phyloP scores from a whole-genome alignment of 1,284 basidiomycete species.

The Moesziomyces parantarcticus region DNA sequence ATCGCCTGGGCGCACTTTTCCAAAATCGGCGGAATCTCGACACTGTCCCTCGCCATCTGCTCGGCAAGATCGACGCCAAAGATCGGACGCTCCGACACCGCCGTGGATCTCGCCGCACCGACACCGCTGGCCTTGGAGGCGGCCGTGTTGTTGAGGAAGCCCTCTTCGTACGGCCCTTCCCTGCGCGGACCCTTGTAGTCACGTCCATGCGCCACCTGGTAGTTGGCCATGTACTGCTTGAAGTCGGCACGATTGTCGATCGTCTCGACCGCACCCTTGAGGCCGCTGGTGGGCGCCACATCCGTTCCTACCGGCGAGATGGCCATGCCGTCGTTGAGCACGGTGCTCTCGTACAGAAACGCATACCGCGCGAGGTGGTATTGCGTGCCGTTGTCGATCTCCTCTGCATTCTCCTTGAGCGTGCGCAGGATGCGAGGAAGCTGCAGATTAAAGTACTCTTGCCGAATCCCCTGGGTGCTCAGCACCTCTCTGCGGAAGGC shows the following conservation, averaged over 20 bases:
- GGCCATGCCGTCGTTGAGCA: conserved; percentile 86
- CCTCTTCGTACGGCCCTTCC: conserved; percentile 68
- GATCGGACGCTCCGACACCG: conserved; percentile 71
- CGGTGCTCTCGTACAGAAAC: conserved; percentile 89
- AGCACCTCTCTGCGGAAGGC: conserved; percentile 89
- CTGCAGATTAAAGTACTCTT: conserved; percentile 96
- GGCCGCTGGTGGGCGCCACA: conserved; percentile 70
- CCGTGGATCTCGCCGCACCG: conserved; percentile 8
- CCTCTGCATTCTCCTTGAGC: conserved; percentile 95
- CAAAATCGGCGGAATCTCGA: conserved; percentile 88
- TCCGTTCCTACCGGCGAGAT: conserved; percentile 76
- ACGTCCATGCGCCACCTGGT: conserved; percentile 81
- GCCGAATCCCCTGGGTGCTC: conserved; percentile 86
- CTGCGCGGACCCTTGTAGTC: conserved; percentile 69
- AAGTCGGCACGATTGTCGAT: conserved; percentile 97
- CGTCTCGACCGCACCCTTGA: conserved; percentile 86
- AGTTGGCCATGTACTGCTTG: conserved; percentile 96
- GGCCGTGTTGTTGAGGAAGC: conserved; percentile 54
- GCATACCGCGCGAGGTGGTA: conserved; percentile 95
- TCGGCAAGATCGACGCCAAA: conserved; percentile 88
- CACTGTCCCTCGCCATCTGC: conserved; percentile 87
- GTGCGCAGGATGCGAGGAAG: conserved; percentile 89
- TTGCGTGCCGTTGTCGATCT: conserved; percentile 95
- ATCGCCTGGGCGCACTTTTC: conserved; percentile 91
- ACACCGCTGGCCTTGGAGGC: conserved; percentile 4